A percentile compares a stretch with the other conserved stretches of the same genome.
phyloP scores from a whole-genome alignment of 2,329 filamentous ascomycete species.

The Daldinia sp. region DNA sequence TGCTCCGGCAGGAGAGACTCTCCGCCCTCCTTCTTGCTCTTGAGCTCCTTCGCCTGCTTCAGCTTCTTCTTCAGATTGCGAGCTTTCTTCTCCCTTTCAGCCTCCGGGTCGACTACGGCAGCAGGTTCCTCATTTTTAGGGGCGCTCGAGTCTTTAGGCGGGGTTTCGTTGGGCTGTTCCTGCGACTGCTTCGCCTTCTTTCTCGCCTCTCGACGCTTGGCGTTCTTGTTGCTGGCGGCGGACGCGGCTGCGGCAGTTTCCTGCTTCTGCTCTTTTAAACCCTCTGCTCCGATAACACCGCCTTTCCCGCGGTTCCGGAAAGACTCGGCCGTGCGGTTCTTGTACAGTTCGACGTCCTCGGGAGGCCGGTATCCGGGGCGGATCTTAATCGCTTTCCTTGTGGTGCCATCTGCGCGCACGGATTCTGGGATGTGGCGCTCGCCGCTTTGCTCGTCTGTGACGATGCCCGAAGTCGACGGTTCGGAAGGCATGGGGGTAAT shows the following conservation, averaged over 20 bases:
- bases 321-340: conserved; percentile 87
- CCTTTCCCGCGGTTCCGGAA: conserved; percentile 81
- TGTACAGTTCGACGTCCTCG: conserved; percentile 96
- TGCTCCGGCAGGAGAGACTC: conserved; percentile 90
- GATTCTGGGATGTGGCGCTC: conserved; percentile 92
- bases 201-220: conserved; percentile 74
- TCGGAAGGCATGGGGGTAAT: conserved; percentile 36
- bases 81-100: conserved; percentile 91
- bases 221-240: conserved; percentile 81
- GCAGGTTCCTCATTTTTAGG: conserved; percentile 53
- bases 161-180: conserved; percentile 60
- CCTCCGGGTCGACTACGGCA: conserved; percentile 69
- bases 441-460: conserved; percentile 79
- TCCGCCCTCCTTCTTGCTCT: conserved; percentile 90
- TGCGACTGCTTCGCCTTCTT: conserved; percentile 65
- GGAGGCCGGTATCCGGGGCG: conserved; percentile 92
- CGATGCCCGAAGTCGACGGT: conserved; percentile 77
- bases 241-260: conserved; percentile 58
- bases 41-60: conserved; percentile 89
- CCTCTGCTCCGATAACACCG: conserved; percentile 80
- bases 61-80: conserved; percentile 94
- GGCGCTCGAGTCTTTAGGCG: conserved; percentile 47
- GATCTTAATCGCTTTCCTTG: conserved; percentile 94
- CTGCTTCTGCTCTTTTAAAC: conserved; percentile 63
- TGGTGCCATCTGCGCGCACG: conserved; percentile 85